These are phyloP conservation scores for Aspergillus hancockii DNA, from an alignment of 495 filamentous ascomycete genomes.

Conservation along the genomic window DNA sequence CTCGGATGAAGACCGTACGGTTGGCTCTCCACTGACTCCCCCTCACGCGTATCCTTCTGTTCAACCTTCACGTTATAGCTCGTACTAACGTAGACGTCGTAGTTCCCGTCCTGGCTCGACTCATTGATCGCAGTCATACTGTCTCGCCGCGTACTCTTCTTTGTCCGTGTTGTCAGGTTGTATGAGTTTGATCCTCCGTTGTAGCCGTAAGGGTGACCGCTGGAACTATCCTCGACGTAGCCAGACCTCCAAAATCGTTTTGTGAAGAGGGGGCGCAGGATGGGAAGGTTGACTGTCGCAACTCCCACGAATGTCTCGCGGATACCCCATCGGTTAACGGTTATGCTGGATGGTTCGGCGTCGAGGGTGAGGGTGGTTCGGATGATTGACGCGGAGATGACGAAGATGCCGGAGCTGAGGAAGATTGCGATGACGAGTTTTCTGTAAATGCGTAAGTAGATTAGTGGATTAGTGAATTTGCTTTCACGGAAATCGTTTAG, in stretches of 20 bases:
- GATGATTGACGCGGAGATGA: conserved; percentile 5
- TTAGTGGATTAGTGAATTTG: not conserved
- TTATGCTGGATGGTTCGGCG: conserved; percentile 1
- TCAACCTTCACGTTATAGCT: conserved; percentile 5
- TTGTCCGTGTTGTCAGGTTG: conserved; percentile 4
- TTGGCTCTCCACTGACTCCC: not conserved
- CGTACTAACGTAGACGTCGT: conserved; percentile 7
- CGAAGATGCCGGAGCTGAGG: conserved; percentile 10
- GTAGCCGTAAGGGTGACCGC: not conserved
- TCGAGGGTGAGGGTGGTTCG: conserved; percentile 1
- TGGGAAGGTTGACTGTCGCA: conserved; percentile 6
- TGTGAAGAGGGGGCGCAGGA: conserved; percentile 3
- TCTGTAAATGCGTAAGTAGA: not conserved
- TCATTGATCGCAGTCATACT: conserved; percentile 7
- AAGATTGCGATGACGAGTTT: conserved; percentile 8
- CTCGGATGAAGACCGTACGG: not conserved
- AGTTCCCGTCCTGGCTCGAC: not conserved
- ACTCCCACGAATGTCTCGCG: conserved; percentile 8
- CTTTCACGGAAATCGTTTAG: not conserved
- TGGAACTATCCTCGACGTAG: not conserved
- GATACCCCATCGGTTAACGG: conserved; percentile 6
- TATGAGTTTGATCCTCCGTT: not conserved
- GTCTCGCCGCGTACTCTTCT: not conserved
- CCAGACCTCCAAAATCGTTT: not conserved
- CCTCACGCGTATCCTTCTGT: not conserved